Evolutionary conservation across 768 basidiomycete species (phyloP).

Genomic region (Goffeauzyma gilvescens): DNA sequence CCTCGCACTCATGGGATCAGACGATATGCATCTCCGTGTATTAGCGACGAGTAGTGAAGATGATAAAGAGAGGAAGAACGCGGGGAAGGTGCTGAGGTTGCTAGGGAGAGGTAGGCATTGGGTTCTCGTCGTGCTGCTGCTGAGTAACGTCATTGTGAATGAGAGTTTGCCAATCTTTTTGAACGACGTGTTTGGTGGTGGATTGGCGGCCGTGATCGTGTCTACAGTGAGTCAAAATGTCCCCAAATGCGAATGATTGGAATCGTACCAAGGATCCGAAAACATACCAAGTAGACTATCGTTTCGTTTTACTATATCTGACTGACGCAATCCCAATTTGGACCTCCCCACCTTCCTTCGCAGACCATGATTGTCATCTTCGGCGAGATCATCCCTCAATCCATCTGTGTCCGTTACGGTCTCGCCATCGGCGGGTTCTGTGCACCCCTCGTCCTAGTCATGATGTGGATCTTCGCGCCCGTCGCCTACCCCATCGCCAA

Average conservation of each 20-base stretch:
- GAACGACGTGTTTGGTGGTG: constrained; percentile 35
- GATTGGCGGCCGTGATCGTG: constrained; percentile 34
- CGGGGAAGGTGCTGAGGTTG: constrained; percentile 37
- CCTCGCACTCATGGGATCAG: constrained; percentile 80
- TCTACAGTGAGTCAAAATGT: constrained; percentile 18
- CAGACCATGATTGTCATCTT: constrained; percentile 29
- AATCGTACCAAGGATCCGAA: not conserved
- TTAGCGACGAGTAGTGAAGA: constrained; percentile 66
- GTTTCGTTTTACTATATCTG: too few relatives aligned
- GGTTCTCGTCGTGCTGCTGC: constrained; percentile 80
- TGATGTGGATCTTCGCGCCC: constrained; percentile 52
- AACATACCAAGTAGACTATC: too few relatives aligned
- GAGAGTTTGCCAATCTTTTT: constrained; percentile 36
- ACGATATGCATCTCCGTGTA: constrained; percentile 75
- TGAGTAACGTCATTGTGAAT: constrained; percentile 54
- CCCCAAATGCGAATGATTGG: constrained; percentile 14
- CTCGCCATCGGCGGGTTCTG: constrained; percentile 61
- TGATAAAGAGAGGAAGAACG: constrained; percentile 39
- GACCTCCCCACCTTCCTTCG: not conserved
- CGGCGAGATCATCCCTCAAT: constrained; percentile 46
- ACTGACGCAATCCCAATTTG: too few relatives aligned
- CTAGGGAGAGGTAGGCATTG: constrained; percentile 60
- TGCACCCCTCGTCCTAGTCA: constrained; percentile 49
- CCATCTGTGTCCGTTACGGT: constrained; percentile 54
- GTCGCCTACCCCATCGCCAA: constrained; percentile 54